Conservation (phyloP, 2,329 filamentous ascomycete genomes). For the Fusarium xylarioides region DNA sequence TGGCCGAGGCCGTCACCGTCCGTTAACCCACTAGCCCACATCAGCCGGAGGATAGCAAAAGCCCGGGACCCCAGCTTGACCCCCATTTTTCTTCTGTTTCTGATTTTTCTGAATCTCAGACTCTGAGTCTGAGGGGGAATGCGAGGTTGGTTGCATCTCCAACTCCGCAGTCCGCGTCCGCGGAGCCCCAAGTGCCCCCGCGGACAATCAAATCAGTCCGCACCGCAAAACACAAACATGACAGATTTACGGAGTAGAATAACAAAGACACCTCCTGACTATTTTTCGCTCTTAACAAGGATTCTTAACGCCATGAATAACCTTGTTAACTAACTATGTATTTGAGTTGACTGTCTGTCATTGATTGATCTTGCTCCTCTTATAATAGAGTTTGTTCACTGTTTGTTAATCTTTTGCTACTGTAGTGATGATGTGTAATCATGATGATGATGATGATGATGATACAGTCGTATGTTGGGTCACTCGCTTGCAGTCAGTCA, state of each 20-base stretch:
- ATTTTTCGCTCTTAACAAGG: not conserved
- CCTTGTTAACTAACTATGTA: not conserved
- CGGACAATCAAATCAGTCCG: slow-evolving; percentile 10
- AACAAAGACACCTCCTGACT: not conserved
- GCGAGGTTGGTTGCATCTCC: not conserved
- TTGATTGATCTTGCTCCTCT: not conserved
- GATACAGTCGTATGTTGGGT: not conserved
- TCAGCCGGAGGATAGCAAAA: slow-evolving; percentile 40
- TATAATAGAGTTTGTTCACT: not conserved
- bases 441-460: slow-evolving; percentile 8
- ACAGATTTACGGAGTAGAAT: not conserved
- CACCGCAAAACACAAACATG: not conserved
- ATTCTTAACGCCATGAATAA: not conserved
- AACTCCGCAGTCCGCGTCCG: slow-evolving; percentile 38
- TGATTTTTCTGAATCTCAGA: not conserved
- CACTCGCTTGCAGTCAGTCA: not conserved
- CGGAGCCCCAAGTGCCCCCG: slow-evolving; percentile 17
- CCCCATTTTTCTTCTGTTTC: not conserved
- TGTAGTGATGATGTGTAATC: not conserved
- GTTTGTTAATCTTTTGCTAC: not conserved
- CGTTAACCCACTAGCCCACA: slow-evolving; percentile 15
- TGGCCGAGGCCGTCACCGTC: slow-evolving; percentile 8
- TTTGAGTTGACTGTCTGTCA: not conserved
- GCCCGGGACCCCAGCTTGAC: slow-evolving; percentile 33
- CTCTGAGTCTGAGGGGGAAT: not conserved